These are phyloP conservation scores for Boletus rufocinnamomeus DNA, from an alignment of 768 basidiomycete genomes.

Conservation along the genomic window DNA sequence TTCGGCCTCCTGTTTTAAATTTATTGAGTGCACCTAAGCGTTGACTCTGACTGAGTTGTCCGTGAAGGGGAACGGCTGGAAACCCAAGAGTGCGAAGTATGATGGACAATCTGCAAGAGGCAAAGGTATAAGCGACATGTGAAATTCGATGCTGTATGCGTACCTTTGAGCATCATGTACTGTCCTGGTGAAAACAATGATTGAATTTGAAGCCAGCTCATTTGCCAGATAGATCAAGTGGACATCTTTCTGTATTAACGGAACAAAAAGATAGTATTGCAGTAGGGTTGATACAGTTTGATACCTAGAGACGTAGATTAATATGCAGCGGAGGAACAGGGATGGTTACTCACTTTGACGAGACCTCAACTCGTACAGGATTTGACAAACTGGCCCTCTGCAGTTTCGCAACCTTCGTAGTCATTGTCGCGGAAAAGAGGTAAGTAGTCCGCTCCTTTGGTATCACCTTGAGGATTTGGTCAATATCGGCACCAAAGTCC, in stretches of 20 bases:
- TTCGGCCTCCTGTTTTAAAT: conserved; percentile 93
- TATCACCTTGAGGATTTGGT: conserved; percentile 94
- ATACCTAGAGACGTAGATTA: conserved; percentile 58
- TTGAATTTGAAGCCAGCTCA: conserved; percentile 85
- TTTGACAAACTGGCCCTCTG: conserved; percentile 92
- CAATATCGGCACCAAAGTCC: conserved; percentile 94
- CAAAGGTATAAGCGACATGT: neutral
- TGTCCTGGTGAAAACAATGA: conserved; percentile 95
- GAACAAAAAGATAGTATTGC: conserved; percentile 95
- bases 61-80: conserved; percentile 93
- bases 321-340: neutral
- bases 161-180: conserved; percentile 89
- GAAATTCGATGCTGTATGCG: conserved; percentile 9
- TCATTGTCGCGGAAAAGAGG: conserved; percentile 98
- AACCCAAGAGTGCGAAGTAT: conserved; percentile 90
- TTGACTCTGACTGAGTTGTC: conserved; percentile 91
- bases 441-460: conserved; percentile 95
- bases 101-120: conserved; percentile 66
- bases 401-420: conserved; percentile 94
- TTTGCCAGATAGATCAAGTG: conserved; percentile 89
- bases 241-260: conserved; percentile 88
- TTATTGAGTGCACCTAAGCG: conserved; percentile 91
- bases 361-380: conserved; percentile 92
- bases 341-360: conserved; percentile 69
- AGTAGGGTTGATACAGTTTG: conserved; percentile 94